Evolutionary conservation across 176 grass and related monocot genomes (phyloP), one percentile per base, ranked within the genome.

Genomic region (Aegilops bicornis): DNA sequence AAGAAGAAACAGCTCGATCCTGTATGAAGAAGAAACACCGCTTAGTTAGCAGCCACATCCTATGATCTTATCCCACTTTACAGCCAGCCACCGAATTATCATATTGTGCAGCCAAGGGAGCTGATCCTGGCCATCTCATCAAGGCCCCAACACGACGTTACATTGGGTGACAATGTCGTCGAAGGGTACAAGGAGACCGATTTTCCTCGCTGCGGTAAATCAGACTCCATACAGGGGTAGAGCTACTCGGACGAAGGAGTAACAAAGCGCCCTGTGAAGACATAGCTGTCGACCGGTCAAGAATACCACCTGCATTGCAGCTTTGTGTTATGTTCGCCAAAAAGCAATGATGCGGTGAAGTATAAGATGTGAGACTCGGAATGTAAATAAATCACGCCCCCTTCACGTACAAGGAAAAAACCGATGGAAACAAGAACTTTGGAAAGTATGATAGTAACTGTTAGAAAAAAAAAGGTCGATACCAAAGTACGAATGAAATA

Each of bases 251-350:
- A 96, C 80, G 87, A 99, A 99, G 7, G 94, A 99, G 89, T 99
- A 97, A 88, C 97, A 91, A 60, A 99, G 89, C 23, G 97, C 97
- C 64, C 97, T 3, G 97, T 93, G 92, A 99, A 99, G 61, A 97
- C 94, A 35, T 99, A 97, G 87, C 97, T 99, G 86, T 99, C 97
- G 67, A 94, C 86, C 97, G 92, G 75, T 99, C 97, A 81, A 99
- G 94, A 73, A 99, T 97, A 16, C 97, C 94, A 88, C 97, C 94
- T 99, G 91, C 87, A 90, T 70, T 83, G 23, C 43, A 85, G 23
- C 50, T 56, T 62, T 50, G 27, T 76, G 36, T 91, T 20, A 87
- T 52, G 78, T 69, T 91, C n/a, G 17, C 27, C 5, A 8, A 27
- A 12, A 42, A 77, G 62, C 32, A 62, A 76, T 62, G 48, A 60